phyloP scores from a whole-genome alignment of 768 basidiomycete species.

The Rickenella mellea region DNA sequence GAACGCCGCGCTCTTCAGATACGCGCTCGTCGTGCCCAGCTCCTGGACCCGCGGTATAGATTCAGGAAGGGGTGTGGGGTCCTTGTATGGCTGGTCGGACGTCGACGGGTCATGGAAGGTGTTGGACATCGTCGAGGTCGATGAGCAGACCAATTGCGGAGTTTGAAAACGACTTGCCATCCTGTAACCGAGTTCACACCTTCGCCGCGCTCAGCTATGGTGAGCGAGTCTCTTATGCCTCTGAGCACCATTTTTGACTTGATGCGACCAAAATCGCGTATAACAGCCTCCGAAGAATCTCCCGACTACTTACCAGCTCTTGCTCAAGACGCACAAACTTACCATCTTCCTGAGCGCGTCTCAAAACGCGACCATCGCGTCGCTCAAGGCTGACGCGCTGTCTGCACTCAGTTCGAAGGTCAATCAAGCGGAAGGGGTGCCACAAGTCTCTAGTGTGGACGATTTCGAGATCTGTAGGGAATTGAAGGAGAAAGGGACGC shows the following conservation, averaged over 20 bases:
- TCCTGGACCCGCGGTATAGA: conserved; percentile 75
- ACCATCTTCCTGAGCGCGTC: conserved; percentile 51
- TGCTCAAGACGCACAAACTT: conserved; percentile 67
- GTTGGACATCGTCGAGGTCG: conserved; percentile 33
- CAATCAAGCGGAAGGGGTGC: conserved; percentile 24
- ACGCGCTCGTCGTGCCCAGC: conserved; percentile 83
- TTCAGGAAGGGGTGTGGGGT: conserved; percentile 57
- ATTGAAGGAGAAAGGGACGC: conserved; percentile 38
- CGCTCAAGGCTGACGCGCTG: conserved; percentile 55
- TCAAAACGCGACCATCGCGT: conserved; percentile 43
- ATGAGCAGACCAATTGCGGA: conserved; percentile 1
- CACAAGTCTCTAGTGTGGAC: conserved; percentile 21
- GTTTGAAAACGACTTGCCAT: not conserved
- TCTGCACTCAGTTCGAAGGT: conserved; percentile 36
- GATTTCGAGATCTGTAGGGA: conserved; percentile 62
- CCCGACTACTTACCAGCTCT: conserved; percentile 36
- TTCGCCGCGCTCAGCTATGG: too few relatives aligned
- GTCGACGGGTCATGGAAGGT: conserved; percentile 39
- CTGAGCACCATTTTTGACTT: not conserved
- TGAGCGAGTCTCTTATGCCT: too few relatives aligned
- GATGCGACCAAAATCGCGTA: not conserved
- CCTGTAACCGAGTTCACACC: not conserved
- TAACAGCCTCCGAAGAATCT: not conserved
- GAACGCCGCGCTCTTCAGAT: conserved; percentile 93
- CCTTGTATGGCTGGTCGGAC: conserved; percentile 42